Percentiles rank a stretch among this genome's conserved stretches.
Conservation (phyloP, 2,329 filamentous ascomycete genomes). For the Clonostachys rhizophaga region DNA sequence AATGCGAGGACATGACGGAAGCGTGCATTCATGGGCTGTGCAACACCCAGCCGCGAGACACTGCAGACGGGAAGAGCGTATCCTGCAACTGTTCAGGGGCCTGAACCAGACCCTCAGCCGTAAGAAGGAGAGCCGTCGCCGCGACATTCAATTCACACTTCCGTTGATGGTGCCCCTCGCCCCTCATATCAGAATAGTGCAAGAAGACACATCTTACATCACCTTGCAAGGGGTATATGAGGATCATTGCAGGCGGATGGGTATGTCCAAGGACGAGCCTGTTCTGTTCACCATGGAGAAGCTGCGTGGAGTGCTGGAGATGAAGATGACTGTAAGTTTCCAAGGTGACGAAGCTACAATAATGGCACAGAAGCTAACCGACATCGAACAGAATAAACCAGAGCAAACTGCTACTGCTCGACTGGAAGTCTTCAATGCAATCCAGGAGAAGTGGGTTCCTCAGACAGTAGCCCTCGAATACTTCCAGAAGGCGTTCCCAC, state of each 20-base stretch:
- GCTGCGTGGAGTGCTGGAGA: conserved; percentile 70
- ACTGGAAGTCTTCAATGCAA: conserved; percentile 88
- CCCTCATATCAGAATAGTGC: conserved; percentile 89
- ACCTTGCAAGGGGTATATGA: conserved; percentile 94
- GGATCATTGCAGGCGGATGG: conserved; percentile 85
- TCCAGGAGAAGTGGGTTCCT: conserved; percentile 91
- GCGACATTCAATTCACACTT: conserved; percentile 93
- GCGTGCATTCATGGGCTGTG: conserved; percentile 92
- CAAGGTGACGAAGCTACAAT: not conserved
- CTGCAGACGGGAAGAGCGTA: conserved; percentile 89
- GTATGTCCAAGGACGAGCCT: conserved; percentile 90
- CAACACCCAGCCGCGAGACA: conserved; percentile 93
- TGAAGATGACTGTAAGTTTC: conserved; percentile 52
- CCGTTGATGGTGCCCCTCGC: conserved; percentile 94
- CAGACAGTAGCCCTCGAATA: conserved; percentile 79
- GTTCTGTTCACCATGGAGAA: conserved; percentile 95
- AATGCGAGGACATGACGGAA: conserved; percentile 96
- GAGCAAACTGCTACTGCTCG: conserved; percentile 70
- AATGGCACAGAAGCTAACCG: not conserved
- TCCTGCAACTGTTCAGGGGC: conserved; percentile 93
- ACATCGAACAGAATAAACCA: conserved; percentile 50
- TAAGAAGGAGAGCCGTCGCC: conserved; percentile 89
- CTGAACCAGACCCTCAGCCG: conserved; percentile 90
- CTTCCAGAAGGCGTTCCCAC: conserved; percentile 83
- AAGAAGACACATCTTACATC: conserved; percentile 92